These are phyloP conservation scores for Ilex asprella DNA, from an alignment of 257 asterid genomes.

Conservation along the genomic window DNA sequence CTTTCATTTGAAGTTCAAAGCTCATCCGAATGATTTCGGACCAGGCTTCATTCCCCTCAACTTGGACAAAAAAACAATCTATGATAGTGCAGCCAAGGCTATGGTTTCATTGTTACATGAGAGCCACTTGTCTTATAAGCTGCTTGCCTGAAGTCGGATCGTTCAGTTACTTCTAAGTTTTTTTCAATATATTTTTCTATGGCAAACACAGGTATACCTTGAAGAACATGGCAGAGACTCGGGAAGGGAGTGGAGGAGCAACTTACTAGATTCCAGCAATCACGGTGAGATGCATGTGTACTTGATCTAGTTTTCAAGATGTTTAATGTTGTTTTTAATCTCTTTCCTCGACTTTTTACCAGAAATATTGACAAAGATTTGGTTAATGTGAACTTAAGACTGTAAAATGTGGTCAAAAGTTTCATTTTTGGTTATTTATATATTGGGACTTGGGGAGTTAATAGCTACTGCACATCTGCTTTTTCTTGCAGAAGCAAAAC, in stretches of 20 bases:
- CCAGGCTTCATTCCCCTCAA: slow-evolving; percentile 6
- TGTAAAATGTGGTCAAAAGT: no score
- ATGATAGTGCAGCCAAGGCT: not conserved
- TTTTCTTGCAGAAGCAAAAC: not conserved
- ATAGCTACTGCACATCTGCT: not conserved
- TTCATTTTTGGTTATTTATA: not conserved
- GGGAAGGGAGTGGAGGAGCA: not conserved
- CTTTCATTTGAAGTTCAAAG: not conserved
- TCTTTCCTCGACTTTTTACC: not conserved
- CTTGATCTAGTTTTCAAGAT: not conserved
- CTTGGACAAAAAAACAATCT: not conserved
- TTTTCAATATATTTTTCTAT: no score
- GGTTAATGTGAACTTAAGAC: no score
- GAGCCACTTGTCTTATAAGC: not conserved
- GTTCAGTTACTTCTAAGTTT: no score
- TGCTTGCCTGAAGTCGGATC: no score
- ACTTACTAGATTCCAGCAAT: not conserved
- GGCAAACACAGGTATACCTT: no score
- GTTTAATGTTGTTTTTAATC: not conserved
- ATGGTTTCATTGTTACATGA: not conserved
- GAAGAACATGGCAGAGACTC: not conserved
- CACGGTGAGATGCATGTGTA: not conserved
- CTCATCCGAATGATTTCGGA: not conserved
- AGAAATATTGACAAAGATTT: no score
- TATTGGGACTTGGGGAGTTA: not conserved